Percentiles rank a stretch among this genome's conserved stretches.
phyloP scores from a whole-genome alignment of 306 rosid genomes.

The Glycine tomentella region DNA sequence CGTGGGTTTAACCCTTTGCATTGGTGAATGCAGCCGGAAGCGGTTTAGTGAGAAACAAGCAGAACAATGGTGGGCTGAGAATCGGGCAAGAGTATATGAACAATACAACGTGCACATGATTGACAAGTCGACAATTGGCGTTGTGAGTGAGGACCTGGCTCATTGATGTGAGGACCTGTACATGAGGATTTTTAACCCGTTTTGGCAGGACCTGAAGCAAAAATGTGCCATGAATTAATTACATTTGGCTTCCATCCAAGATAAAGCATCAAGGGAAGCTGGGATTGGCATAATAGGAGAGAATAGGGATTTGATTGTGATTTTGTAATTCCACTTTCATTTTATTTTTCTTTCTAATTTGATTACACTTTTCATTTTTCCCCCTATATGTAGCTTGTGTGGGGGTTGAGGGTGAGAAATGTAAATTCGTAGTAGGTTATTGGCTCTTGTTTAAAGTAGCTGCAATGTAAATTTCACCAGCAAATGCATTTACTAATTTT shows the following conservation, averaged over 20 bases:
- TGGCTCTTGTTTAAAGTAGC: conserved; percentile 65
- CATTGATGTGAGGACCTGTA: conserved; percentile 69
- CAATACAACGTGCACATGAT: conserved; percentile 81
- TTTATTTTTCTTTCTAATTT: conserved; percentile 37
- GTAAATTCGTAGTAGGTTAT: conserved; percentile 86
- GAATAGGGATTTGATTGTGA: conserved; percentile 76
- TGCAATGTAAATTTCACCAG: conserved; percentile 79
- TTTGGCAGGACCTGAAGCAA: conserved; percentile 61
- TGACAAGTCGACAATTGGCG: conserved; percentile 86
- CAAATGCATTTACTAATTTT: conserved; percentile 61
- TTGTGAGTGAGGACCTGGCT: conserved; percentile 89
- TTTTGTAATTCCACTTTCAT: conserved; percentile 43
- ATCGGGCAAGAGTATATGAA: conserved; percentile 86
- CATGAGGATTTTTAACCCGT: conserved; percentile 62
- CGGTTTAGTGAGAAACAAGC: conserved; percentile 98
- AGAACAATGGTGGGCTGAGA: conserved; percentile 98
- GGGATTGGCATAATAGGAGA: conserved; percentile 68
- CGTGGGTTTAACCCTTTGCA: conserved; percentile 19
- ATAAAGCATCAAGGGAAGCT: conserved; percentile 55
- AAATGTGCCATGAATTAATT: conserved; percentile 52
- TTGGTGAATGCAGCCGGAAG: conserved; percentile 78
- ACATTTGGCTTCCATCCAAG: conserved; percentile 66
- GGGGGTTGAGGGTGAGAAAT: conserved; percentile 89
- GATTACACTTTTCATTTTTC: conserved; percentile 64
- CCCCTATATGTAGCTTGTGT: conserved; percentile 71